A percentile compares a stretch with the other conserved stretches of the same genome.
These are phyloP conservation scores for Peronospora farinosa DNA, from an alignment of 352 stramenopile species.

Conservation along the genomic window DNA sequence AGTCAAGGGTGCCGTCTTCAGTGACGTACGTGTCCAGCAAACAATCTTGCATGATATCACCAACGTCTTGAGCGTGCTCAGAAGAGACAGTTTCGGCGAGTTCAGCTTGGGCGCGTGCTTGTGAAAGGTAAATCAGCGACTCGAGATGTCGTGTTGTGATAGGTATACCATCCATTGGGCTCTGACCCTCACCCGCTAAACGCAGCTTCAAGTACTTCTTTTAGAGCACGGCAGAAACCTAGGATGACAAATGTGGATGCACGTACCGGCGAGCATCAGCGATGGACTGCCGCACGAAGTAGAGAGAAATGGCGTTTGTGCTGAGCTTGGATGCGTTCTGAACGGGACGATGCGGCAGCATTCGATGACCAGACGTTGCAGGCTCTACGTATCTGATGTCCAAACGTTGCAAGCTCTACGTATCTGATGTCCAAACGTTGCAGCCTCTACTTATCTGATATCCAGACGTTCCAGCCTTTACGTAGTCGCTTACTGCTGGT, in stretches of 20 bases:
- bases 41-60: slow-evolving; percentile 94
- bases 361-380: slow-evolving; percentile 5
- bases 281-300: slow-evolving; percentile 95
- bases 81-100: slow-evolving; percentile 89
- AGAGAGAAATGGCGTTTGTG: slow-evolving; percentile 48
- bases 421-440: no score
- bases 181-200: slow-evolving; percentile 41
- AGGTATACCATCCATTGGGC: slow-evolving; percentile 54
- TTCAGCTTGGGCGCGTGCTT: slow-evolving; percentile 92
- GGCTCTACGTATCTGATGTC: no score
- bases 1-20: slow-evolving; percentile 86
- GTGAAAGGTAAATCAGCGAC: slow-evolving; percentile 85
- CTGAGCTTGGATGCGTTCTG: slow-evolving; percentile 45
- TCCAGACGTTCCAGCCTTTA: no score
- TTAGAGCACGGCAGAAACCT: slow-evolving; percentile 65
- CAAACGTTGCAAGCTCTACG: no score
- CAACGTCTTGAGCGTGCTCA: slow-evolving; percentile 94
- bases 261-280: slow-evolving; percentile 94
- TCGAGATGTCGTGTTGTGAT: slow-evolving; percentile 97
- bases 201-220: slow-evolving; percentile 88
- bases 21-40: slow-evolving; percentile 88
- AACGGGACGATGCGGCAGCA: slow-evolving; percentile 48
- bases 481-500: slow-evolving; percentile 7
- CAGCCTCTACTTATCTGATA: no score
- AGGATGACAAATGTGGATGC: slow-evolving; percentile 74